Base-by-base conservation (phyloP, 768 basidiomycete species). In the Phlebiopsis flavidoalba region DNA sequence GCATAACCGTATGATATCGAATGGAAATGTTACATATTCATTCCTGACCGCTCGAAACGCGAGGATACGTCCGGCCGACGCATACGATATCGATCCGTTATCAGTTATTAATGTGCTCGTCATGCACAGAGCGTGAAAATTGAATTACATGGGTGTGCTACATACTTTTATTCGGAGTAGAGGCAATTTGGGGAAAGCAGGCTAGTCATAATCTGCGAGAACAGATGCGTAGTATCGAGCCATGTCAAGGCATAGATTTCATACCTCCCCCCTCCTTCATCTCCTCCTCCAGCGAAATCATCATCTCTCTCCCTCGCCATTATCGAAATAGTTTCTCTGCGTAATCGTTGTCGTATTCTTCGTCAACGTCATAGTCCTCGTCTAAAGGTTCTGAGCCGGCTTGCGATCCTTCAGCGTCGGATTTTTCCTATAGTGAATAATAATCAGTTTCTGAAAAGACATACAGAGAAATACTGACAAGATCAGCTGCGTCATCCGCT, bases 331-430 rank as follows among this genome's bases (percentile, higher is more conserved):
- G 69, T 94, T n/a, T 91, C 63, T 89, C 88, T 2, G 88, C 91
- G 63, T 94, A 94, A 63, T 94, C 92, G 65, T 94, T 93, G 72
- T 93, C 92, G 68, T 93, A 92, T 66, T 93, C 91, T 71, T 95
- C 93, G 35, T 93, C 89, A 21, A 90, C 89, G 64, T 93, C 91
- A 68, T 93, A 93, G 71, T 93, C 91, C 24, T 83, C 85, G 45
- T 85, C 84, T 7, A 73, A 80, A 33, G 72, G 82, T 66, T 88
- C 85, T 11, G 88, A 89, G 21, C 83, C 88, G 24, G 72, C 79
- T 15, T 89, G 84, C 33, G 88, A 90, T 3, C 77, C 76, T 59
- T 91, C 89, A 6, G 87, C 85, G 22, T 80, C 82, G 0, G 87
- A 88, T 66, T 90, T 88, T 65, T 87, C 87, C 84, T 90, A 57